Evolutionary conservation across 257 asterid species (phyloP).

Genomic region (Solanum sparsipilum): DNA sequence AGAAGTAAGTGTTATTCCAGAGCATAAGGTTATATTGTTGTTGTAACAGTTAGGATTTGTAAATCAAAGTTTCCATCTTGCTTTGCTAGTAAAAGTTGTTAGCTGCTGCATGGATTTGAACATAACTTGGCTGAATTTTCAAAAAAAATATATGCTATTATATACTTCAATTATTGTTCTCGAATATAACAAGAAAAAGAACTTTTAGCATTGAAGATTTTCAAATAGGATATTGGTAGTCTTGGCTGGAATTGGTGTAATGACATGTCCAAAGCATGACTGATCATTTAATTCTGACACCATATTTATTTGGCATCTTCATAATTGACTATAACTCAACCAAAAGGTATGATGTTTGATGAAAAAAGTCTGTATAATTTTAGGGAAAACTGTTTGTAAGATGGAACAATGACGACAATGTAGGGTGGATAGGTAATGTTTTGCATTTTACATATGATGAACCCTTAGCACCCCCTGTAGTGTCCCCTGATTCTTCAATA

Average conservation of each 20-base stretch:
- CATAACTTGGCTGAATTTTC: background rate
- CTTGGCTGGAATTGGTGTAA: background rate
- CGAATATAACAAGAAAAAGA: background rate
- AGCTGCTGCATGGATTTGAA: background rate
- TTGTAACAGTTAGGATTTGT: background rate
- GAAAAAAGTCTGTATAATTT: background rate
- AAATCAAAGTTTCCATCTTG: background rate
- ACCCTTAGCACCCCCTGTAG: background rate
- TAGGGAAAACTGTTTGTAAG: background rate
- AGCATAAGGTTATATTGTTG: background rate
- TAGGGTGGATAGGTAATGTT: background rate
- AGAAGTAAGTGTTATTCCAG: conserved; percentile 35
- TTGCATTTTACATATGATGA: background rate
- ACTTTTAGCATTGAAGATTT: background rate
- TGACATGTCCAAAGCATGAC: background rate
- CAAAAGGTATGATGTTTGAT: background rate
- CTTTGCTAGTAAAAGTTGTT: background rate
- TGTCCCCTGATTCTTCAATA: background rate
- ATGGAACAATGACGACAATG: background rate
- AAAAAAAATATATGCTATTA: background rate
- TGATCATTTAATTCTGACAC: background rate
- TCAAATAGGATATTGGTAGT: background rate
- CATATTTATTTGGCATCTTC: background rate
- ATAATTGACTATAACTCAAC: background rate
- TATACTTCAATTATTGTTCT: background rate